Evolutionary conservation across 148 eudicot genomes (phyloP).

Genomic region (Agrostemma githago): DNA sequence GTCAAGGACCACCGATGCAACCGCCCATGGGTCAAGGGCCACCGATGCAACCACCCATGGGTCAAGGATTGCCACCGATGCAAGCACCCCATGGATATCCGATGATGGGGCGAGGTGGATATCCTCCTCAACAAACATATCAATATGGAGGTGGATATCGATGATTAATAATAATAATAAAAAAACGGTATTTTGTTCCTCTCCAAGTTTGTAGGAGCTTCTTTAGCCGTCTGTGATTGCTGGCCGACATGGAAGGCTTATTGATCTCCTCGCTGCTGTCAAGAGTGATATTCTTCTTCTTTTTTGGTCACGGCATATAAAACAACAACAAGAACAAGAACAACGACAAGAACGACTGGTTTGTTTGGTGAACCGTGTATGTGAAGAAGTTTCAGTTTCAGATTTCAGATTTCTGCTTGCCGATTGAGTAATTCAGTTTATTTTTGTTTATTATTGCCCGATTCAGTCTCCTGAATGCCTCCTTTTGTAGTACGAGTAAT

Average conservation of each 20-base stretch:
- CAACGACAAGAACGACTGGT: background rate
- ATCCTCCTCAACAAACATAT: conserved; percentile 50
- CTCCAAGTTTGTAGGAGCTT: background rate
- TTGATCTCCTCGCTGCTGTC: background rate
- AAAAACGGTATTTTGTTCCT: background rate
- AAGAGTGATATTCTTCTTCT: background rate
- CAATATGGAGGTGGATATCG: conserved; percentile 78
- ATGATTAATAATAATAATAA: conserved; percentile 22
- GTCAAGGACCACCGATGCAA: conserved; percentile 30
- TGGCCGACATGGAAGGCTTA: background rate
- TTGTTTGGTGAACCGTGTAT: background rate
- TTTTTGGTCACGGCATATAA: background rate
- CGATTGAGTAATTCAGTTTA: background rate
- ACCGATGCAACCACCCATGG: conserved; percentile 40
- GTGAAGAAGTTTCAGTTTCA: background rate
- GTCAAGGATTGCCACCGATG: conserved; percentile 53
- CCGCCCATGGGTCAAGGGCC: conserved; percentile 36
- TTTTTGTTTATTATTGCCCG: background rate
- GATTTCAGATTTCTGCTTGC: background rate
- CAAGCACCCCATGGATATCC: conserved; percentile 60
- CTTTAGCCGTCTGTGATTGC: background rate
- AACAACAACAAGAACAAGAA: too few species aligned
- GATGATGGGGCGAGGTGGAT: conserved; percentile 72
- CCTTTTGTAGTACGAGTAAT: background rate
- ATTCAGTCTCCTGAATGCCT: background rate